Conservation (phyloP, 352 stramenopile genomes). For the Phytopythium helicoides region DNA sequence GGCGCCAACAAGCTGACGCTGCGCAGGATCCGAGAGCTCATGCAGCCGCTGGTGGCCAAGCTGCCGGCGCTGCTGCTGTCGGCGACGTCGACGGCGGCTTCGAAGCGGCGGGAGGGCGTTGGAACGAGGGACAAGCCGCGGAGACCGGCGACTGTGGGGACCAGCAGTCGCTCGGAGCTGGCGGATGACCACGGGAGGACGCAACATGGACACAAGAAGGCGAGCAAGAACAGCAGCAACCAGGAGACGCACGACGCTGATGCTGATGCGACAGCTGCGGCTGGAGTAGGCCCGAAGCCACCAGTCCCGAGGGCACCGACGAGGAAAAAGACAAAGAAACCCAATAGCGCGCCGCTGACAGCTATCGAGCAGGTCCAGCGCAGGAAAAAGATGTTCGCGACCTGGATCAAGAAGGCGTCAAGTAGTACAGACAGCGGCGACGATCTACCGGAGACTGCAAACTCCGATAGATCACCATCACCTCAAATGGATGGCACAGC, state of each 20-base stretch:
- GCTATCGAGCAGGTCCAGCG: constrained; percentile 62
- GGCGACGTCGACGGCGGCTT: constrained; percentile 41
- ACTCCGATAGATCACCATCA: constrained; percentile 1
- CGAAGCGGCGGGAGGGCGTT: no score
- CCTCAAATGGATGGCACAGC: not conserved
- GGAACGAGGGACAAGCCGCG: constrained; percentile 8
- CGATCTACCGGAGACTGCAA: constrained; percentile 9
- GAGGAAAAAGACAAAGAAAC: constrained; percentile 41
- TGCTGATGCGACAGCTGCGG: constrained; percentile 21
- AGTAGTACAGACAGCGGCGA: constrained; percentile 5
- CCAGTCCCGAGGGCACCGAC: constrained; percentile 7
- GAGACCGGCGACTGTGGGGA: no score
- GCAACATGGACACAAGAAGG: not conserved
- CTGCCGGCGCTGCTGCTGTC: constrained; percentile 62
- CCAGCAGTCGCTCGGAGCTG: not conserved
- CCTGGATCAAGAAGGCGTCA: constrained; percentile 53
- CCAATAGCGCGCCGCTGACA: constrained; percentile 13
- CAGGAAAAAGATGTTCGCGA: constrained; percentile 71
- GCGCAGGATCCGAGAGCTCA: constrained; percentile 65
- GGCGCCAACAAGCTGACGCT: no score
- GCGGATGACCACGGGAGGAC: not conserved
- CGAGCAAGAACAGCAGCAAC: constrained; percentile 22
- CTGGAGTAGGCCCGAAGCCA: not conserved
- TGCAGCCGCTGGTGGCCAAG: constrained; percentile 75
- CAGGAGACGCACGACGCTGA: no score